Evolutionary conservation across 83 land plant genomes (phyloP).

Genomic region (Isoetes engelmannii): DNA sequence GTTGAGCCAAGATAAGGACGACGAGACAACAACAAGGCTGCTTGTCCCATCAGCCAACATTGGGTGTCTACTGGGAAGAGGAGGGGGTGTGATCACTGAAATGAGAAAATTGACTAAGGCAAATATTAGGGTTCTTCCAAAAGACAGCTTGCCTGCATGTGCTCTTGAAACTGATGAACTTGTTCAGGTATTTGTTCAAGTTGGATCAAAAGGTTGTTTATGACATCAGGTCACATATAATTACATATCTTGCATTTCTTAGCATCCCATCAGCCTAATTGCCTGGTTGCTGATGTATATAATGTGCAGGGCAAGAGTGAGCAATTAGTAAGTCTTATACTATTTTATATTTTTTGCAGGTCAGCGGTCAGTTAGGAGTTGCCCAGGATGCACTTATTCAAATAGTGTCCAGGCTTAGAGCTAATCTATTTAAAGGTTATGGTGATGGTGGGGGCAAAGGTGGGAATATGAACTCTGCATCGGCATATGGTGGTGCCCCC

Average conservation of each 20-base stretch:
- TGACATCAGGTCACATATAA: background rate
- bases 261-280: no score
- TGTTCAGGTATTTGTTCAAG: constrained; percentile 42
- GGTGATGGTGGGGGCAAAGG: background rate
- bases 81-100: constrained; percentile 47
- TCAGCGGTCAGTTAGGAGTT: background rate
- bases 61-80: constrained; percentile 54
- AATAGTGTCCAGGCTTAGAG: constrained; percentile 9
- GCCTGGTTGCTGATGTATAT: no score
- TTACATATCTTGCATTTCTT: background rate
- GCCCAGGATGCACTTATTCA: constrained; percentile 15
- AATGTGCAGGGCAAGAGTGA: no score
- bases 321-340: background rate
- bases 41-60: constrained; percentile 55
- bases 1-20: constrained; percentile 24
- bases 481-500: background rate
- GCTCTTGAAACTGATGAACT: constrained; percentile 54
- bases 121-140: constrained; percentile 43
- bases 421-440: constrained; percentile 5
- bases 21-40: constrained; percentile 32
- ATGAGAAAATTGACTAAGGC: constrained; percentile 53
- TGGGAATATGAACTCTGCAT: background rate
- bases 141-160: constrained; percentile 48
- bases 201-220: background rate
- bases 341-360: background rate